phyloP scores from a whole-genome alignment of 2,329 filamentous ascomycete genomes.

The Phoma herbarum region DNA sequence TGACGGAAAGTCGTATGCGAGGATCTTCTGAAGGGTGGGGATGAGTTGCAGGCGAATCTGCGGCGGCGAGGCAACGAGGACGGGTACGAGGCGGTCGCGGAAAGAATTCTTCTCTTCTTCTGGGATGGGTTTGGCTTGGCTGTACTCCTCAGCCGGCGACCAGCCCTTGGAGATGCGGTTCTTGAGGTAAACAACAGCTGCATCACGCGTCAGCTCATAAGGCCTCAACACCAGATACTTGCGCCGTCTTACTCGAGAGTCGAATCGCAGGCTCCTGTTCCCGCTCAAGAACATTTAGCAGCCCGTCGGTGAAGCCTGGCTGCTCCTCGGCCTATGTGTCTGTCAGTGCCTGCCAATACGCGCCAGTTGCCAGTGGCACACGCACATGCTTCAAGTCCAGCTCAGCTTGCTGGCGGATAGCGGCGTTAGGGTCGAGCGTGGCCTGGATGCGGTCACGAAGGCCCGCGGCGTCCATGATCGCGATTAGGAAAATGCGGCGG shows the following conservation, averaged over 20 bases:
- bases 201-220: constrained; percentile 35
- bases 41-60: constrained; percentile 92
- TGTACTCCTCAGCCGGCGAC: constrained; percentile 78
- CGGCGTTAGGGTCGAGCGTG: constrained; percentile 77
- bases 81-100: constrained; percentile 85
- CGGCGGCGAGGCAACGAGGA: constrained; percentile 81
- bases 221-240: constrained; percentile 20
- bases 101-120: constrained; percentile 91
- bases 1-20: constrained; percentile 93
- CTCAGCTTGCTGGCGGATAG: constrained; percentile 79
- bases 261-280: constrained; percentile 87
- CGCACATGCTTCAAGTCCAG: constrained; percentile 82
- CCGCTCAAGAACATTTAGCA: constrained; percentile 87
- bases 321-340: constrained; percentile 80
- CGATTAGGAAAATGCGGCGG: constrained; percentile 21
- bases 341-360: constrained; percentile 35
- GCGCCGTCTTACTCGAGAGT: constrained; percentile 75
- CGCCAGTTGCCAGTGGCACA: constrained; percentile 25
- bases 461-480: constrained; percentile 75
- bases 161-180: constrained; percentile 95
- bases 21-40: constrained; percentile 92
- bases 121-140: constrained; percentile 76
- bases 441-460: constrained; percentile 80
- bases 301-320: constrained; percentile 86
- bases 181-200: constrained; percentile 97